Conservation (phyloP, 139 green algal genomes). For the Micractinium sp. region DNA sequence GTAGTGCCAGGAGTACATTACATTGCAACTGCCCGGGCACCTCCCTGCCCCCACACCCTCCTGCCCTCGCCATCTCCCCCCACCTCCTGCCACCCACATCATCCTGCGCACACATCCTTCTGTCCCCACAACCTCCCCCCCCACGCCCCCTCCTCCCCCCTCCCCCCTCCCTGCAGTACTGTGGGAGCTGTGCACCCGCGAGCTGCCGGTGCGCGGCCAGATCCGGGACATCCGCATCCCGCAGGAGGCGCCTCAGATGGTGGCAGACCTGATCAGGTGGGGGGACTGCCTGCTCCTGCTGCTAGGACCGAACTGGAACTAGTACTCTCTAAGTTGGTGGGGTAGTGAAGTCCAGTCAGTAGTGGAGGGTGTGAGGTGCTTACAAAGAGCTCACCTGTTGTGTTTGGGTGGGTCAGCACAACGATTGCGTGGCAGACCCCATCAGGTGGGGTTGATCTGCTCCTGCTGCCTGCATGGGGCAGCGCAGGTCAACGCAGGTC, state of each 20-base stretch:
- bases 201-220: constrained; percentile 29
- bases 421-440: too few species aligned
- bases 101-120: neutral
- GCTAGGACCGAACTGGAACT: too few species aligned
- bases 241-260: constrained; percentile 4
- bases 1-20: too few species aligned
- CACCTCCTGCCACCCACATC: neutral
- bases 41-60: neutral
- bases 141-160: neutral
- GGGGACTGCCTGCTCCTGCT: too few species aligned
- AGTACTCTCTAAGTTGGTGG: too few species aligned
- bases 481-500: too few species aligned
- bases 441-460: too few species aligned
- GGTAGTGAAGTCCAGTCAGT: too few species aligned
- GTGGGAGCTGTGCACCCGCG: constrained; percentile 32
- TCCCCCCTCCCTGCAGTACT: neutral
- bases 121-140: neutral
- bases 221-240: constrained; percentile 30
- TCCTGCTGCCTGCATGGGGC: too few species aligned
- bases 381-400: too few species aligned
- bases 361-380: too few species aligned
- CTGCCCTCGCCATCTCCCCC: neutral
- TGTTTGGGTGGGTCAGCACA: too few species aligned
- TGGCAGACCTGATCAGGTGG: constrained; percentile 7
- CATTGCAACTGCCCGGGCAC: neutral